Percentiles rank a stretch among this genome's conserved stretches.
Evolutionary conservation across 1,284 basidiomycete species (phyloP).

Genomic region (Ustilago xerochloae): DNA sequence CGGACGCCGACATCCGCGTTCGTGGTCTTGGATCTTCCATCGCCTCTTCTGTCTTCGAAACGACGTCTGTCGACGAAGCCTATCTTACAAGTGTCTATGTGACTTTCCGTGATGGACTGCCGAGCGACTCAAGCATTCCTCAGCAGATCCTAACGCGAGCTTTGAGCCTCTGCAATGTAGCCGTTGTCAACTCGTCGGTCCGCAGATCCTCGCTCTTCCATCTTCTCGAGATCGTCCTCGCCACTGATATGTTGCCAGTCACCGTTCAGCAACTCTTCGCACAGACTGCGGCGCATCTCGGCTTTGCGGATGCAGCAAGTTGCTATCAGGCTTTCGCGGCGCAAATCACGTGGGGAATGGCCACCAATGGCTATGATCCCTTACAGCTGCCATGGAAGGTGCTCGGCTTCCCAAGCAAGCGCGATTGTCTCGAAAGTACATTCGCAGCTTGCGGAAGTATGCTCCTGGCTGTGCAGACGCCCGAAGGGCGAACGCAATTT

Average conservation of each 20-base stretch:
- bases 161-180: slow-evolving; percentile 82
- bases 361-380: slow-evolving; percentile 71
- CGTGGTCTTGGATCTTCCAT: slow-evolving; percentile 80
- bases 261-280: slow-evolving; percentile 78
- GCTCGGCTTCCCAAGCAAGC: slow-evolving; percentile 77
- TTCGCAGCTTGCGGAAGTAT: slow-evolving; percentile 44
- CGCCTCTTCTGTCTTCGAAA: slow-evolving; percentile 73
- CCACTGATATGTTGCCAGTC: slow-evolving; percentile 70
- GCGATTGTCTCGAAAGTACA: slow-evolving; percentile 37
- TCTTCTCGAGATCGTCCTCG: slow-evolving; percentile 76
- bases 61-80: slow-evolving; percentile 15
- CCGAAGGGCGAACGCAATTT: slow-evolving; percentile 72
- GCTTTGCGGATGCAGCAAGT: slow-evolving; percentile 75
- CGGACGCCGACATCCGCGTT: slow-evolving; percentile 84
- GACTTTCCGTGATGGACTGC: slow-evolving; percentile 29
- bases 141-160: slow-evolving; percentile 84
- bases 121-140: slow-evolving; percentile 71
- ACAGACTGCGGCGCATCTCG: slow-evolving; percentile 77
- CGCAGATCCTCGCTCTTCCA: slow-evolving; percentile 90
- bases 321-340: slow-evolving; percentile 84
- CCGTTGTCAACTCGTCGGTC: slow-evolving; percentile 81
- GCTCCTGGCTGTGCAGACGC: slow-evolving; percentile 46
- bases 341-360: slow-evolving; percentile 72
- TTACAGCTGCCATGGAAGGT: slow-evolving; percentile 77
- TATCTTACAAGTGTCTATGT: slow-evolving; percentile 37